Evolutionary conservation across 768 basidiomycete genomes (phyloP), one percentile per base, ranked within the genome.

Genomic region (Termitomyces sp.): DNA sequence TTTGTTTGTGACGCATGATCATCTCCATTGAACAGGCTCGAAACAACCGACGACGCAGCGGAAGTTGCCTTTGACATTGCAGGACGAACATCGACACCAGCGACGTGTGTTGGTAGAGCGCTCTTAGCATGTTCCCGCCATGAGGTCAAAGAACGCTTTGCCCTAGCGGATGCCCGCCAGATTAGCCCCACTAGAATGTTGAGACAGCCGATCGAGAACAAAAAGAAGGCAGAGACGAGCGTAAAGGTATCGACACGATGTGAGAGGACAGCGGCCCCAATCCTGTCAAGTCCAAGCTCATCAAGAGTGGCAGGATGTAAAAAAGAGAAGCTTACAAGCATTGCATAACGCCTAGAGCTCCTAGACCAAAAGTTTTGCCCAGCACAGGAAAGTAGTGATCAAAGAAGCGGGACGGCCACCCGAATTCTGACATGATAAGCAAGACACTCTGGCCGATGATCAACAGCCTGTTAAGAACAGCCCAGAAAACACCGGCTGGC

Each of bases 401-500:
- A 73, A 96, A 96, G 78, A 93, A 90, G 31, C 75, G 68, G 8
- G 81, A 71, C 12, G 92, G 92, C 82, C 91, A 90, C 61, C 89
- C 85, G 58, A 94, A 60, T 72, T 97, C 94, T 56, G 93, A 89
- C 57, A 94, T 71, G 60, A 94, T 72, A 66, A 96, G 85, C 33
- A 92, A 77, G 65, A 94, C 70, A 59, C 87, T 82, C 75, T 94
- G 90, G 71, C 90, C 86, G 60, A 94, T 83, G 70, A 96, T 92
- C 70, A 96, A 82, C 56, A 96, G 79, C 59, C 91, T 80, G 72
- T 92, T 92, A 61, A 95, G 75, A 60, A 96, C 85, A 5, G 91
- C 90, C 90, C 93, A 97, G 74, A 97, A 96, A 9, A 84, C 82
- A 28, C 94, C 94, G 20, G 90, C 94, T 31, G 90, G 82, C 69